phyloP scores from a whole-genome alignment of 768 basidiomycete genomes.

The Mycena vitilis region DNA sequence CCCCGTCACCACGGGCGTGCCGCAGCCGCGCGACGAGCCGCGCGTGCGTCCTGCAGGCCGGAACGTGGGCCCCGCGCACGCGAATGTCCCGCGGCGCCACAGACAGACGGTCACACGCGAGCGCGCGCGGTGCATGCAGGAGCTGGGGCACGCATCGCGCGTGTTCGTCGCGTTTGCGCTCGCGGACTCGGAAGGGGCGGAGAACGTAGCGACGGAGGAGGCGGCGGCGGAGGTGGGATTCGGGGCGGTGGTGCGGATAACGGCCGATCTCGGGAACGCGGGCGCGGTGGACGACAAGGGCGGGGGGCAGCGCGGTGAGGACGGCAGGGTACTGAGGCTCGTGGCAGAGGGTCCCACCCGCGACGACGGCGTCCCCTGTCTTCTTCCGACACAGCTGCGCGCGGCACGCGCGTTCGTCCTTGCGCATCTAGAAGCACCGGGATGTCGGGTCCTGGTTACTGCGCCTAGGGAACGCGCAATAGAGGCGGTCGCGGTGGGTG shows the following conservation, averaged over 20 bases:
- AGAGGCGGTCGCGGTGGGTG: slow-evolving; percentile 23
- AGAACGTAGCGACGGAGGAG: background rate
- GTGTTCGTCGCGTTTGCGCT: slow-evolving; percentile 13
- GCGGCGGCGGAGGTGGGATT: slow-evolving; percentile 2
- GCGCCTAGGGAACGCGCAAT: slow-evolving; percentile 14
- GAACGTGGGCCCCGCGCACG: slow-evolving; percentile 14
- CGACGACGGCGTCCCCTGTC: slow-evolving; percentile 26
- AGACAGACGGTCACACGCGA: background rate
- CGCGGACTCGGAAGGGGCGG: background rate
- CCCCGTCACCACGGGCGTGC: slow-evolving; percentile 6
- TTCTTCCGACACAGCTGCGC: slow-evolving; percentile 17
- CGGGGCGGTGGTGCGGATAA: slow-evolving; percentile 21
- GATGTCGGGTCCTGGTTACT: slow-evolving; percentile 8
- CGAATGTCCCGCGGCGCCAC: slow-evolving; percentile 5
- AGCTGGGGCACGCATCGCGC: slow-evolving; percentile 12
- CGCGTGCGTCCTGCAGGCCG: background rate
- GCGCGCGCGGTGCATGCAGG: slow-evolving; percentile 20
- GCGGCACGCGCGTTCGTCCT: slow-evolving; percentile 17
- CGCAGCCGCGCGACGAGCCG: background rate
- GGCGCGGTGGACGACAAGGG: background rate
- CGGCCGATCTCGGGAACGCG: background rate
- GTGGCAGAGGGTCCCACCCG: background rate
- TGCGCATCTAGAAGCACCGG: background rate
- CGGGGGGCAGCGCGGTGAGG: background rate
- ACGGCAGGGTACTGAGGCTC: background rate